Percentiles rank a stretch among this genome's conserved stretches.
Conservation (phyloP, 345 rosid genomes). For the Ailanthus altissimus region DNA sequence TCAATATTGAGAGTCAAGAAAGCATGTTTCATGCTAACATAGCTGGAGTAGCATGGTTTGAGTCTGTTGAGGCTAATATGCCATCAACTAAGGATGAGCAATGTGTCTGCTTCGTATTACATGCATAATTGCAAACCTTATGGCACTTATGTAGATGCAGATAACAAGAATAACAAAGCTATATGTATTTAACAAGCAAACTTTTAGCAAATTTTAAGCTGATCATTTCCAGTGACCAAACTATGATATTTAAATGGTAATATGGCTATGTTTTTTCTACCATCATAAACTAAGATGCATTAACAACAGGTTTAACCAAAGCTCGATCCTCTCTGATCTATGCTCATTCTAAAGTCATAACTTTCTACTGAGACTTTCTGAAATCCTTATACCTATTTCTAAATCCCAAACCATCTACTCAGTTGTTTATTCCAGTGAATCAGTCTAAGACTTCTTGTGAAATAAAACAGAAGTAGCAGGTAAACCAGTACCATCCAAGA, state of each 20-base stretch:
- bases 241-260: background rate
- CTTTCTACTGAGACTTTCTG: background rate
- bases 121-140: background rate
- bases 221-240: background rate
- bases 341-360: background rate
- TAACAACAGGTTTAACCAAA: background rate
- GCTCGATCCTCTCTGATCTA: background rate
- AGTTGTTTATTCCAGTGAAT: conserved; percentile 1
- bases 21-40: background rate
- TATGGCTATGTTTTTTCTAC: background rate
- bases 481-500: background rate
- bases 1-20: background rate
- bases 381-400: background rate
- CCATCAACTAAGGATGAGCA: background rate
- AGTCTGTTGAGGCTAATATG: background rate
- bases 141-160: background rate
- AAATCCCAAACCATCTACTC: conserved; percentile 2
- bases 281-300: background rate
- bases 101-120: background rate
- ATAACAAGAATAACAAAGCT: background rate
- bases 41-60: background rate
- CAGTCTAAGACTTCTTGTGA: background rate
- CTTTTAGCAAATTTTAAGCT: background rate
- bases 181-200: background rate
- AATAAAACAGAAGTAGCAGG: background rate